Base-by-base conservation (phyloP, 495 filamentous ascomycete species). In the Tuber aestivum region DNA sequence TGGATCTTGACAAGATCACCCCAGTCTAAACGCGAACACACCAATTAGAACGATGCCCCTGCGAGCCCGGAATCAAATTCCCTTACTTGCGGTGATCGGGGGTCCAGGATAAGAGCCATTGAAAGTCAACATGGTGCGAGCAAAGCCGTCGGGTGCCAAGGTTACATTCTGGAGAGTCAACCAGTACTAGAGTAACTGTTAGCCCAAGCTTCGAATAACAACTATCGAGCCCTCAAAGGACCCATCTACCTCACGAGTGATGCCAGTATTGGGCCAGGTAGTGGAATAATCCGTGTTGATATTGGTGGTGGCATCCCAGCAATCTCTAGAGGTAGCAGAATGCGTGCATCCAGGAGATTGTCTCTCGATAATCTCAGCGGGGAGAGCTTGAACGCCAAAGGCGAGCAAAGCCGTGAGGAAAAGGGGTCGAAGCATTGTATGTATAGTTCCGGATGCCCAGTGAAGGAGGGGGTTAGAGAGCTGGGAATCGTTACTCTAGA, bases 31-130 rank as follows among this genome's bases (percentile, higher is more conserved):
- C 71, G 41, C 14, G 18, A 12, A 21, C 20, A 21, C 20, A 50
- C 61, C 44, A 23, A 16, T 69, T 37, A 74, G 21, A 42, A 45
- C 6, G 14, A 68, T 48, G 18, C 14, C 42, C 18, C 79, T 23
- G 79, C 76, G 14, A 71, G 74, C 2, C 86, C 87, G 68, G 84
- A 83, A 75, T 87, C 86, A 42, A 79, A 76, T 89, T 87, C 20
- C 86, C 87, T 75, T 85, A 84, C 76, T 87, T 84, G 38, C 85
- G 77, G 86, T 84, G 74, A 90, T 86, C 21, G 87, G 77, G 9
- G 89, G 89, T 1, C 89, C 89, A 0, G 89, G 89, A 45, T 86
- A 86, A 65, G 85, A 85, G n/a, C 86, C 87, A 79, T 90, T 89
- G 78, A 90, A 86, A 16, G 85, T 80, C 65, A 87, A 82, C 85